Conservation (phyloP, 1,284 basidiomycete genomes). For the Sporisorium exsertum region DNA sequence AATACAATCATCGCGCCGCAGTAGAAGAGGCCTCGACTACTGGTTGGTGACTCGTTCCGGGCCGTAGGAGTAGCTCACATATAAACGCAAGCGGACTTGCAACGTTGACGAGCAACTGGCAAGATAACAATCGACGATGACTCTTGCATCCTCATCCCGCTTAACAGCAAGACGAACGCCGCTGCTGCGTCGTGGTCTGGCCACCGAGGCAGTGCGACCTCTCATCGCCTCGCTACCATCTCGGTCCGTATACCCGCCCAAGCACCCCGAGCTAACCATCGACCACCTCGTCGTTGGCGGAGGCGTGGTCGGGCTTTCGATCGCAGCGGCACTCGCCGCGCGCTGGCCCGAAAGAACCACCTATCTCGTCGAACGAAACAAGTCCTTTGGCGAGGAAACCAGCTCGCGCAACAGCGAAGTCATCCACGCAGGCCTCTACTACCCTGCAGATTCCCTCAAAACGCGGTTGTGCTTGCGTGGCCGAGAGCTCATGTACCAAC, state of each 20-base stretch:
- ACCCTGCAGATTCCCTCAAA: constrained; percentile 86
- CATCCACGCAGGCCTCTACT: constrained; percentile 81
- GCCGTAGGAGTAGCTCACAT: background rate
- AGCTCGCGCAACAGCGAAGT: constrained; percentile 93
- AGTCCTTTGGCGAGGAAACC: constrained; percentile 62
- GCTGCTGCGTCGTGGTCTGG: constrained; percentile 12
- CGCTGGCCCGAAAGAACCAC: constrained; percentile 80
- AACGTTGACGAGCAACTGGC: background rate
- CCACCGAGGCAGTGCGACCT: constrained; percentile 34
- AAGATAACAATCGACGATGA: background rate
- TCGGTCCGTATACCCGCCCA: constrained; percentile 38
- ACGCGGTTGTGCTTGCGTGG: constrained; percentile 88
- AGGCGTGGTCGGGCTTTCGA: constrained; percentile 88
- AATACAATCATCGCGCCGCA: no score
- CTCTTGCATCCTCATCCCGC: constrained; percentile 7
- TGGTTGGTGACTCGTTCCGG: background rate
- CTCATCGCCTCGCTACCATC: constrained; percentile 50
- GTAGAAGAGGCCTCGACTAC: no score
- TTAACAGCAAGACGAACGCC: background rate
- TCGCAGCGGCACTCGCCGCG: constrained; percentile 80
- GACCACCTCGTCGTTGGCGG: constrained; percentile 94
- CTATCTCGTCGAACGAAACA: constrained; percentile 85
- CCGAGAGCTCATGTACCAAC: constrained; percentile 83
- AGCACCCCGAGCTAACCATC: constrained; percentile 78
- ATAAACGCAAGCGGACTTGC: background rate